Base-by-base conservation (phyloP, 371 early-diverging fungal genomes). In the Haplosporangium sp. region DNA sequence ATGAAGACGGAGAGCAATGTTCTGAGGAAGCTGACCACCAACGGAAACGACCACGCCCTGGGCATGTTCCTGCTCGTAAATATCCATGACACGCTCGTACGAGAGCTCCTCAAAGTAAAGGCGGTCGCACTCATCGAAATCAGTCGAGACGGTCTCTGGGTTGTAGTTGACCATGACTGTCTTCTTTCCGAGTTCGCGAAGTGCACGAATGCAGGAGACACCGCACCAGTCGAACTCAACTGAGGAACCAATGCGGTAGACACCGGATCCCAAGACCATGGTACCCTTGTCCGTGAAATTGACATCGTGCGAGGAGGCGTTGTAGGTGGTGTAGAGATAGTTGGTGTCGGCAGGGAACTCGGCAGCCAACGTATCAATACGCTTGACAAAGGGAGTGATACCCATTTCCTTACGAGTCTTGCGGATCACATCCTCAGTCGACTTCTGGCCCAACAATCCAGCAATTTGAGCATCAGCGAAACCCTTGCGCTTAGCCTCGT, bases 161-260 rank as follows among this genome's bases (percentile, higher is more conserved):
- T 97, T 97, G 90, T 96, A 97, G 87, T 97, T 97, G 81, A 97
- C 91, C 96, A 96, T 95, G 47, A 97, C 87, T 0, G 98, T 97
- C 83, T 92, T 91, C 81, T 86, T 85, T 60, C 92, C 91, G n/a
- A 90, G 69, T 29, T 85, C 80, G 52, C 95, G 92, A 38, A 97
- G 87, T 13, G 92, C 88, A 60, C 95, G 94, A 67, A 94, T 92
- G 59, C 91, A 87, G 23, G 89, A 86, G 11, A 96, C 97, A 66
- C 91, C 96, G 67, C 95, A 95, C 95, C 96, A 96, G 81, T 96
- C 96, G 80, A 97, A 97, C 82, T 96, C 96, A 46, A 97, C 98
- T 36, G 92, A 92, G 11, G 94, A 93, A 43, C 97, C 97, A 60
- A 97, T 97, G 62, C 97, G 90, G 83, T 97, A 97, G 38, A 97